Evolutionary conservation across 2,329 filamentous ascomycete genomes (phyloP), one percentile per base, ranked within the genome.

Genomic region (Coniochaeta sp.): DNA sequence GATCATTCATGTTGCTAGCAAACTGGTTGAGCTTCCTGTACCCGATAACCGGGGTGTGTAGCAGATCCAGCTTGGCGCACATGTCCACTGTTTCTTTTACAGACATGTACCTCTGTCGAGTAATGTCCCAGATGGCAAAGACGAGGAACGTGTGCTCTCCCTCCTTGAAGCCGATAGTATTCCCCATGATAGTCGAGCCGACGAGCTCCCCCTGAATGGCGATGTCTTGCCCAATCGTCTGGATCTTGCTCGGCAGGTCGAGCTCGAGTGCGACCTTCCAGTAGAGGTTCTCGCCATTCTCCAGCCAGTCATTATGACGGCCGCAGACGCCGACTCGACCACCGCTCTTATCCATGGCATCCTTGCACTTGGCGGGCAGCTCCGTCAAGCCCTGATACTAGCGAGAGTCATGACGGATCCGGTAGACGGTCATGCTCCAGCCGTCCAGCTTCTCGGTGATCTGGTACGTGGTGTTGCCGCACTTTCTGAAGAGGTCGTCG

Each of bases 371-470:
- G 2, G 26, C 52, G 1, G 62, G 62, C 0, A 66, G 26, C 5
- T 30, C 55, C 16, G 66, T 65, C 10, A 70, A 55, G 10, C 54
- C 59, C 1, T 57, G 40, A 30, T 61, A 55, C 67, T 66, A 69
- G 6, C 50, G 58, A 3, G 69, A 69, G 40, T 58, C 58, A 14
- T 59, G 59, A 5, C 62, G 44, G 14, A 72, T 61, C 7, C 60
- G 57, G 59, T 73, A 73, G 30, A 72, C 61, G 1, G 65, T 67
- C 68, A 73, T 72, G 17, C 70, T 66, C 2, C 67, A 28, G 1
- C 71, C 71, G 58, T 73, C 71, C 3, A 73, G 65, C 62, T 73
- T 73, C 59, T 72, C 69, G 3, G 70, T 72, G 58, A 72, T 61
- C 54, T 72, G 68, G 58, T 67, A 72, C 1, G 61, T 26, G 0